phyloP scores from a whole-genome alignment of 2,329 filamentous ascomycete species.

The Apiospora arundinis region DNA sequence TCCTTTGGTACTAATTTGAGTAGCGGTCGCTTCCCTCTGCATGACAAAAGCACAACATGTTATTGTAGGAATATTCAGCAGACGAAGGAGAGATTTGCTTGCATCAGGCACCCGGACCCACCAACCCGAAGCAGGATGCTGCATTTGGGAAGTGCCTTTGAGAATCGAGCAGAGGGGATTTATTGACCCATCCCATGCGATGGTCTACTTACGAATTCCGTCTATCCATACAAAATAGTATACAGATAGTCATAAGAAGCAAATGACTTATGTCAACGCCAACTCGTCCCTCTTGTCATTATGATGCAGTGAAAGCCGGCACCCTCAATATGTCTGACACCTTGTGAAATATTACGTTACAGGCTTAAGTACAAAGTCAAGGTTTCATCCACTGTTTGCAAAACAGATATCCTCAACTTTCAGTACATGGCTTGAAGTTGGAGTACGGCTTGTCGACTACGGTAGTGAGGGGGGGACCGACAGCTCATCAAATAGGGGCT shows the following conservation, averaged over 20 bases:
- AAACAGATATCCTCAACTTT: background rate
- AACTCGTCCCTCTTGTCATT: background rate
- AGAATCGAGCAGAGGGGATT: background rate
- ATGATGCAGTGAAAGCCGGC: background rate
- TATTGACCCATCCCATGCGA: background rate
- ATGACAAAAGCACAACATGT: background rate
- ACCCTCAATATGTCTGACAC: too few relatives aligned
- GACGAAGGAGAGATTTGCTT: background rate
- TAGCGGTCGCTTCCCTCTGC: background rate
- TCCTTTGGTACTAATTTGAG: too few relatives aligned
- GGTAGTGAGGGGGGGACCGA: background rate
- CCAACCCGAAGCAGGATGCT: background rate
- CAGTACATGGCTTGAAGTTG: too few relatives aligned
- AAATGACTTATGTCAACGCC: background rate
- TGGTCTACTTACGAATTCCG: too few relatives aligned
- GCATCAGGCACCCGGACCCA: background rate
- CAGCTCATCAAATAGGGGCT: background rate
- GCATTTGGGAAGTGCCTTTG: background rate
- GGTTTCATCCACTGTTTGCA: too few relatives aligned
- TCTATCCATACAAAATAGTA: slow-evolving; percentile 3
- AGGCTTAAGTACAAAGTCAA: background rate
- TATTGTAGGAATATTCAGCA: background rate
- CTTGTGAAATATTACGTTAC: background rate
- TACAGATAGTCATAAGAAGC: slow-evolving; percentile 3
- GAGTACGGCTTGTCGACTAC: background rate